Base-by-base conservation (phyloP, 805 yeast genomes). In the Wickerhamomyces silvicola region DNA sequence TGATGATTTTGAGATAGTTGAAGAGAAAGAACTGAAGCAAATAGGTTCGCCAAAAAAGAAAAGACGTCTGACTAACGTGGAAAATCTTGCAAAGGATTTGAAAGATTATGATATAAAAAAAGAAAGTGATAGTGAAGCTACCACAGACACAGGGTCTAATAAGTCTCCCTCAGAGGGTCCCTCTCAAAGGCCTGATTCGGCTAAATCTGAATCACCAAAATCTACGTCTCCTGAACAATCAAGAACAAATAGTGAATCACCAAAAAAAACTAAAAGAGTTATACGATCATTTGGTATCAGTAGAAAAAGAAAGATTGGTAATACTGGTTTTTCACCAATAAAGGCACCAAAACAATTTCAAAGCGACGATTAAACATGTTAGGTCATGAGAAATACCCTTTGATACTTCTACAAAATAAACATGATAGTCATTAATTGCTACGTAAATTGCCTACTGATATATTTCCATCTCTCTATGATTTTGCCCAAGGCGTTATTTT, bases 401-500 rank as follows among this genome's bases (percentile, higher is more conserved):
- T 15, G 22, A 26, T 11, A n/a, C 21, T 10, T 22, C 29, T 7
- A 21, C 23, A n/a, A 7, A 14, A 27, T 26, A 15, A 16, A 18
- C 7, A 8, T 13, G 10, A 11, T 10, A 12, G 7, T 11, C 8
- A 23, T 17, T 10, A 10, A 24, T 9, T 13, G 10, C 15, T 22
- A 10, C 13, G 15, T 14, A 18, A 35, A 35, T 12, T 17, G 24
- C 5, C 25, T 14, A 7, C 31, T 18, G 3, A 50, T 27, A 14
- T 38, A 18, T 4, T 42, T 20, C 73, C 75, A 68, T 34, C 68
- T 42, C 11, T 52, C 37, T 3, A 55, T 40, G 5, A 61, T 40
- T 20, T 32, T 31, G 6, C 45, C 45, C 19, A 73, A 45, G 6
- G 64, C 59, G 2, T 31, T 14, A 13, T 52, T 48, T 19, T 66